Percentiles rank a stretch among this genome's conserved stretches.
Evolutionary conservation across 140 eudicot genomes (phyloP).

Genomic region (Flaveria floridana): DNA sequence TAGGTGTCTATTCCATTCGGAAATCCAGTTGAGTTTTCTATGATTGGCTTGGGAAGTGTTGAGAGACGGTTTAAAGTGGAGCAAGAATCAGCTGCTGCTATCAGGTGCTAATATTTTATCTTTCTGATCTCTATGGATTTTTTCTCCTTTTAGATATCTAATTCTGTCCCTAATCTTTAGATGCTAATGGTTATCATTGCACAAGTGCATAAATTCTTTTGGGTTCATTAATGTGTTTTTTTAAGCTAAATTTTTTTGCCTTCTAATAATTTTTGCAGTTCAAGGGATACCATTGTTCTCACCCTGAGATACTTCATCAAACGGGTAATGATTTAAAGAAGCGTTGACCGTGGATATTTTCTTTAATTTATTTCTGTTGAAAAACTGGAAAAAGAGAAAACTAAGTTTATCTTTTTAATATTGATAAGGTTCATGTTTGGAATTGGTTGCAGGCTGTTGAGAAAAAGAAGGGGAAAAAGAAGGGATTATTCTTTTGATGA

Average conservation of each 20-base stretch:
- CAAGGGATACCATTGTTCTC: constrained; percentile 74
- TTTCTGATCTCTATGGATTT: constrained; percentile 1
- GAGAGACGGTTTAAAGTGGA: constrained; percentile 63
- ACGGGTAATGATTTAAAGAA: constrained; percentile 43
- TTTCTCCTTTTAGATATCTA: background rate
- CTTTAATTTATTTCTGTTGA: background rate
- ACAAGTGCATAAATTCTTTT: background rate
- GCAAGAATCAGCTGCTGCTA: constrained; percentile 41
- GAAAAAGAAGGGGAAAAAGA: constrained; percentile 67
- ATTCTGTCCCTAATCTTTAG: background rate
- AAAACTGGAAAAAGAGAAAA: background rate
- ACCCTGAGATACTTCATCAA: constrained; percentile 60
- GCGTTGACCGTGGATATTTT: background rate
- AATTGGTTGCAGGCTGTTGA: constrained; percentile 59
- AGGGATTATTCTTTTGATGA: constrained; percentile 54
- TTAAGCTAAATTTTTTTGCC: background rate
- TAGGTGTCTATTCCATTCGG: constrained; percentile 73
- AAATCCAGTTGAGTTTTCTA: constrained; percentile 55
- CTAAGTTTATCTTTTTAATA: background rate
- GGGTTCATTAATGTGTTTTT: background rate
- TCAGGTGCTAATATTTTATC: constrained; percentile 39
- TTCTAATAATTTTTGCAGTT: constrained; percentile 49
- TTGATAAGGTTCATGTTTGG: background rate
- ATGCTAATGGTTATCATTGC: background rate
- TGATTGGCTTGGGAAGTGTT: constrained; percentile 43